Percentiles rank a stretch among this genome's conserved stretches.
These are phyloP conservation scores for Dimargaris cristalligena DNA, from an alignment of 192 early-diverging fungal species.

Conservation along the genomic window DNA sequence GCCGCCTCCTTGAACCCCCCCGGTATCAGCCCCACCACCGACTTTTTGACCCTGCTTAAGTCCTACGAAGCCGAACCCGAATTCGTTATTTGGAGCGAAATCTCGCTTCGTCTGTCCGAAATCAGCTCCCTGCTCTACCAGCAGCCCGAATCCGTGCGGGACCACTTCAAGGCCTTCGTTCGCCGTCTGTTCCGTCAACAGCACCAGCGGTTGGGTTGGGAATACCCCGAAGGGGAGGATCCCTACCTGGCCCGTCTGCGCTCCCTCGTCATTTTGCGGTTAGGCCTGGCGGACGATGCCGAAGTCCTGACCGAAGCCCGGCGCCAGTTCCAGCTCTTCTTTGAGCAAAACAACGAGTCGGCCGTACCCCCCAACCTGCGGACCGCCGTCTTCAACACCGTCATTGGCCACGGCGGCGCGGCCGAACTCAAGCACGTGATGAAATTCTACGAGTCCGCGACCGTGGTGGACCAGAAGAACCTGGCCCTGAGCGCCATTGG, in stretches of 20 bases:
- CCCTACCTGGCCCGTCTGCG: slow-evolving; percentile 59
- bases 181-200: slow-evolving; percentile 58
- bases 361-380: slow-evolving; percentile 62
- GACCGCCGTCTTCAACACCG: slow-evolving; percentile 51
- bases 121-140: slow-evolving; percentile 49
- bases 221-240: slow-evolving; percentile 47
- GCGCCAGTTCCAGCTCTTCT: slow-evolving; percentile 48
- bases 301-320: slow-evolving; percentile 43
- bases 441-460: slow-evolving; percentile 39
- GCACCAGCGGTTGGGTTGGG: slow-evolving; percentile 59
- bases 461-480: slow-evolving; percentile 49
- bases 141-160: slow-evolving; percentile 37
- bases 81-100: slow-evolving; percentile 60
- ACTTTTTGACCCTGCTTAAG: slow-evolving; percentile 55
- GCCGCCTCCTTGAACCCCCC: slow-evolving; percentile 55
- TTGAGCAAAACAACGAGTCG: slow-evolving; percentile 38
- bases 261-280: slow-evolving; percentile 50
- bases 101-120: slow-evolving; percentile 35
- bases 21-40: slow-evolving; percentile 59
- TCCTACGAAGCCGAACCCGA: slow-evolving; percentile 59
- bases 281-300: slow-evolving; percentile 37
- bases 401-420: slow-evolving; percentile 39
- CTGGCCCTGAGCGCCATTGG: slow-evolving; percentile 47
- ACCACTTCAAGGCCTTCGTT: slow-evolving; percentile 46
- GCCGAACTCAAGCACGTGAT: slow-evolving; percentile 44